Conservation (phyloP, 225 moss, liverwort and hornwort genomes). For the Marchantia paleacea region DNA sequence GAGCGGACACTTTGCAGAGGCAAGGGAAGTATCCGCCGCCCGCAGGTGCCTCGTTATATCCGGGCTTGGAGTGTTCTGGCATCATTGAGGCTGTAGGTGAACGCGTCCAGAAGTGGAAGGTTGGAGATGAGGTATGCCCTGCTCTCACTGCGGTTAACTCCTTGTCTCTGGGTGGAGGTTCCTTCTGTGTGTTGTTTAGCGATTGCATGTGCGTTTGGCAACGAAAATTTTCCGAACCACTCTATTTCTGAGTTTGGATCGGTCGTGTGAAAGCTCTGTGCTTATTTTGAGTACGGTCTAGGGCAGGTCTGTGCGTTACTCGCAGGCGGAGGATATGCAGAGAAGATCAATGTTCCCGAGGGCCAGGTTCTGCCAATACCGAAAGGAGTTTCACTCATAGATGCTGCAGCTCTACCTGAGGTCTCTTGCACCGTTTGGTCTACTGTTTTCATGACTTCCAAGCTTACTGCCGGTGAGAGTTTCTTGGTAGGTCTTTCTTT, state of each 20-base stretch:
- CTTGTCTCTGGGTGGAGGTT: not conserved
- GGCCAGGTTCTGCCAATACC: slow-evolving; percentile 67
- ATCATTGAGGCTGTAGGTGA: slow-evolving; percentile 60
- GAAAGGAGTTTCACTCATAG: slow-evolving; percentile 58
- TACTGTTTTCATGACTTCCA: slow-evolving; percentile 73
- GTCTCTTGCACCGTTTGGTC: slow-evolving; percentile 86
- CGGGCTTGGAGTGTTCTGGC: slow-evolving; percentile 79
- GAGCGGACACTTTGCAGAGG: slow-evolving; percentile 66
- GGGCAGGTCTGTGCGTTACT: slow-evolving; percentile 89
- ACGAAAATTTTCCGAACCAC: not conserved
- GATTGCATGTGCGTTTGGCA: not conserved
- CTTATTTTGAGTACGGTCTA: not conserved
- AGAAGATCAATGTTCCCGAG: slow-evolving; percentile 60
- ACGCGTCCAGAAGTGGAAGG: slow-evolving; percentile 73
- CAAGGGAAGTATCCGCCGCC: slow-evolving; percentile 51
- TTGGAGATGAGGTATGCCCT: slow-evolving; percentile 61
- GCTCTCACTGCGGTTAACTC: not conserved
- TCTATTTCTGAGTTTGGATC: not conserved
- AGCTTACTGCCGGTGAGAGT: slow-evolving; percentile 58
- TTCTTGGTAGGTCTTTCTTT: slow-evolving; percentile 46
- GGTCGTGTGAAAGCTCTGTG: not conserved
- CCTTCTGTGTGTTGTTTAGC: not conserved
- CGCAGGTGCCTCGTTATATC: slow-evolving; percentile 50
- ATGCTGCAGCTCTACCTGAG: slow-evolving; percentile 71
- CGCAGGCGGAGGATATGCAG: slow-evolving; percentile 83